Evolutionary conservation across 2,329 filamentous ascomycete species (phyloP), one percentile per base, ranked within the genome.

Genomic region (Nigrograna mackinnonii): DNA sequence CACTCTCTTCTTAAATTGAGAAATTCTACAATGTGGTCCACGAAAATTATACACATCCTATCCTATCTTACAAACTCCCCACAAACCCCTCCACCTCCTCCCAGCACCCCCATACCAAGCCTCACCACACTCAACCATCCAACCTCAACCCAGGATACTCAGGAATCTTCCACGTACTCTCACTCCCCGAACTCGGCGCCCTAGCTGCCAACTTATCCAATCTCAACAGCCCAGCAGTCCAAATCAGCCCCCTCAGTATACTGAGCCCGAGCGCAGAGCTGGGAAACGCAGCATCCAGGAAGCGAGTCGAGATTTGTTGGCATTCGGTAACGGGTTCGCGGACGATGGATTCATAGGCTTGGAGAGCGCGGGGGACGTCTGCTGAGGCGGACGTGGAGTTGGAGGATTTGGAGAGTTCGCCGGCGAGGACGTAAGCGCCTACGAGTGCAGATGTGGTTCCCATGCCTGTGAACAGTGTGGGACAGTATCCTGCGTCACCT

Each of bases 401-500:
- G 1, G 39, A 26, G 11, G 46, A 4, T 37, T 44, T 24, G 32
- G 40, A 43, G 5, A 55, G 26, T 34, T 55, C 51, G 5, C 51
- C 51, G 6, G 51, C 51, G 6, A 53, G 36, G 3, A 55, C 36
- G 28, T 55, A 55, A 11, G 51, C 40, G 12, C 51, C 51, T 1
- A 78, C 58, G 0, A 84, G 52, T 0, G 73, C 71, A 1, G 68
- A 51, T 2, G 74, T 76, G 0, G 78, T 80, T 1, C 80, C 79
- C 65, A 77, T 72, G 0, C 79, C 80, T 0, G 72, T 74, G 6
- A 73, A 46, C 0, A 71, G 67, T 0, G 71, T 68, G 0, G 78
- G 75, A 22, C 71, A 74, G 49, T 75, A 75, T 0, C 60, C 78
- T 1, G 80, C 77, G 47, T 84, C 79, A 0, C 79, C 79, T 0